These are phyloP conservation scores for Podaxis sp. DNA, from an alignment of 768 basidiomycete genomes.

Conservation along the genomic window DNA sequence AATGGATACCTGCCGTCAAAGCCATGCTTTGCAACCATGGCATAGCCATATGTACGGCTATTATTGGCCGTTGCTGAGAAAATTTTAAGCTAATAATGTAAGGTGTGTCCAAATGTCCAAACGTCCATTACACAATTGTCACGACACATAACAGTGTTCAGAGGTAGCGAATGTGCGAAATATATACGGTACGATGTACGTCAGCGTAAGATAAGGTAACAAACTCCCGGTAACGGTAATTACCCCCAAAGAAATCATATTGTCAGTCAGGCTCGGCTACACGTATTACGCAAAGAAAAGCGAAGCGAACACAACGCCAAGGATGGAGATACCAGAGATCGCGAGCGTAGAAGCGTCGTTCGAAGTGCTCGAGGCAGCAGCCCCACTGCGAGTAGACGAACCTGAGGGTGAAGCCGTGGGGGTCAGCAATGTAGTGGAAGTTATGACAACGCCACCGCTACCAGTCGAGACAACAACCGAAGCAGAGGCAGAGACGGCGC, in stretches of 20 bases:
- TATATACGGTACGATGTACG: background rate
- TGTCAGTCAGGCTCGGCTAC: background rate
- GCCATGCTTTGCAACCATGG: no score
- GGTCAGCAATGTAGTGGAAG: background rate
- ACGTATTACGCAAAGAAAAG: constrained; percentile 19
- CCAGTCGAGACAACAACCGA: background rate
- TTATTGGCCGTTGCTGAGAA: background rate
- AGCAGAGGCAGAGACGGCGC: background rate
- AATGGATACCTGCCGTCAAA: no score
- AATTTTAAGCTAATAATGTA: background rate
- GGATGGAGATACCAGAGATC: constrained; percentile 22
- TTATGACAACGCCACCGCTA: background rate
- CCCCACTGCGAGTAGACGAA: background rate
- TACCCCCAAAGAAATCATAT: background rate
- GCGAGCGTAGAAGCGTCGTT: constrained; percentile 22
- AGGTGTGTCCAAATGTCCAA: background rate
- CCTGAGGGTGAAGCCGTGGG: background rate
- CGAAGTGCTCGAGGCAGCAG: background rate
- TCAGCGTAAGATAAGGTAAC: background rate
- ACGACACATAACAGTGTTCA: background rate
- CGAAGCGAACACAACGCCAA: constrained; percentile 22
- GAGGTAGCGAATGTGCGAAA: background rate
- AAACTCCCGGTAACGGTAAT: background rate
- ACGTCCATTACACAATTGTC: background rate
- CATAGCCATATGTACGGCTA: no score